Evolutionary conservation across 345 rosid species (phyloP).

Genomic region (Leavenworthia alabamica): DNA sequence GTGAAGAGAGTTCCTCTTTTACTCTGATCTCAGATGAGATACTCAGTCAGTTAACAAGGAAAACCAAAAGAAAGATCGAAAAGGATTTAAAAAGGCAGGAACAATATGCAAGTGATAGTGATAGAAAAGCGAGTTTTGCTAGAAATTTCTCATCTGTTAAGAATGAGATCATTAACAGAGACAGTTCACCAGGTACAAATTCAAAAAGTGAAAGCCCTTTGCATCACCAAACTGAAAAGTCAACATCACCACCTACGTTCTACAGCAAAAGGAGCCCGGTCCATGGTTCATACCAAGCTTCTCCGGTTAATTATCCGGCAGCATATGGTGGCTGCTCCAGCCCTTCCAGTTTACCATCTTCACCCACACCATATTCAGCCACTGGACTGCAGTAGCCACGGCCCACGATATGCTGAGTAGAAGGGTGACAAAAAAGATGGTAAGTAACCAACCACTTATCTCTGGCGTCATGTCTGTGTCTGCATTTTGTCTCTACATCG

Average conservation of each 20-base stretch:
- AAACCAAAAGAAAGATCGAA: slow-evolving; percentile 65
- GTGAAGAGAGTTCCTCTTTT: slow-evolving; percentile 43
- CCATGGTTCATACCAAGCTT: neutral
- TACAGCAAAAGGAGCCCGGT: slow-evolving; percentile 12
- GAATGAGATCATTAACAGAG: slow-evolving; percentile 34
- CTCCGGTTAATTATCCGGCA: slow-evolving; percentile 1
- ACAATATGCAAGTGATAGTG: slow-evolving; percentile 35
- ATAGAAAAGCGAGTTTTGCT: slow-evolving; percentile 30
- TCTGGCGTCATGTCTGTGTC: slow-evolving; percentile 4
- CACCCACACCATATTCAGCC: neutral
- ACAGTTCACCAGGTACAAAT: slow-evolving; percentile 29
- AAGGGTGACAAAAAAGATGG: slow-evolving; percentile 12
- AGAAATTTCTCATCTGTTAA: slow-evolving; percentile 34
- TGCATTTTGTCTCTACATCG: neutral
- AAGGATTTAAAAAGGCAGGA: slow-evolving; percentile 49
- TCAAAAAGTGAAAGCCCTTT: slow-evolving; percentile 35
- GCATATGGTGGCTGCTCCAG: slow-evolving; percentile 15
- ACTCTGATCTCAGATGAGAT: slow-evolving; percentile 63
- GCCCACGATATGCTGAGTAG: slow-evolving; percentile 20
- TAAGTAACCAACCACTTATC: slow-evolving; percentile 24
- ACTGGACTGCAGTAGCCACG: neutral
- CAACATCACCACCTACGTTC: slow-evolving; percentile 24
- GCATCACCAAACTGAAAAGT: slow-evolving; percentile 29
- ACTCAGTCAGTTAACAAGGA: slow-evolving; percentile 56
- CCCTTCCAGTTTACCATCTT: neutral